Percentiles rank a stretch among this genome's conserved stretches.
These are phyloP conservation scores for Apiospora kogelbergensis DNA, from an alignment of 2,329 filamentous ascomycete genomes.

Conservation along the genomic window DNA sequence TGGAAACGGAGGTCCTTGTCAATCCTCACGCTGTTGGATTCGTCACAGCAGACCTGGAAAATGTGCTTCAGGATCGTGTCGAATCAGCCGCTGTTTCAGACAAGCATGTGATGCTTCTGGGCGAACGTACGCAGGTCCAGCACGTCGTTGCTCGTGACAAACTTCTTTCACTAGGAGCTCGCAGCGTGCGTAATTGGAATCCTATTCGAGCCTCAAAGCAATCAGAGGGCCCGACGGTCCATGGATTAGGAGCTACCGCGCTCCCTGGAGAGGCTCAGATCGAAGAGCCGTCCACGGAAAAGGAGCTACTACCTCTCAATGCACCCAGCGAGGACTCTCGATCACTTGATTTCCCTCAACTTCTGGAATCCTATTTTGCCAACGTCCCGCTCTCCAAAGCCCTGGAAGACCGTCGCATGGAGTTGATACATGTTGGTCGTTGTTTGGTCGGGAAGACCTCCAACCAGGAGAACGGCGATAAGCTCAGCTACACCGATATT, in stretches of 20 bases:
- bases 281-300: neutral
- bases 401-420: neutral
- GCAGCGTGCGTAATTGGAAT: conserved; percentile 28
- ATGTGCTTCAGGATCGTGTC: conserved; percentile 23
- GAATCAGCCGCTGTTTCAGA: conserved; percentile 19
- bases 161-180: conserved; percentile 27
- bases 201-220: conserved; percentile 17
- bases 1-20: conserved; percentile 26
- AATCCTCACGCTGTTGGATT: conserved; percentile 30
- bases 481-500: neutral
- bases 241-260: conserved; percentile 21
- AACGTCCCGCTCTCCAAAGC: neutral
- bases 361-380: neutral
- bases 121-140: conserved; percentile 24
- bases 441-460: neutral
- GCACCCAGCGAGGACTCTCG: neutral
- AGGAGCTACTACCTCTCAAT: neutral
- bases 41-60: conserved; percentile 20
- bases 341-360: neutral
- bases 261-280: conserved; percentile 21
- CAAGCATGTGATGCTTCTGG: conserved; percentile 33
- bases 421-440: conserved; percentile 1
- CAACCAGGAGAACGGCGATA: neutral
- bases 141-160: conserved; percentile 29
- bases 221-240: neutral